Evolutionary conservation across 2,329 filamentous ascomycete genomes (phyloP), one percentile per base, ranked within the genome.

Genomic region (Acephala macrosclerotiorum): DNA sequence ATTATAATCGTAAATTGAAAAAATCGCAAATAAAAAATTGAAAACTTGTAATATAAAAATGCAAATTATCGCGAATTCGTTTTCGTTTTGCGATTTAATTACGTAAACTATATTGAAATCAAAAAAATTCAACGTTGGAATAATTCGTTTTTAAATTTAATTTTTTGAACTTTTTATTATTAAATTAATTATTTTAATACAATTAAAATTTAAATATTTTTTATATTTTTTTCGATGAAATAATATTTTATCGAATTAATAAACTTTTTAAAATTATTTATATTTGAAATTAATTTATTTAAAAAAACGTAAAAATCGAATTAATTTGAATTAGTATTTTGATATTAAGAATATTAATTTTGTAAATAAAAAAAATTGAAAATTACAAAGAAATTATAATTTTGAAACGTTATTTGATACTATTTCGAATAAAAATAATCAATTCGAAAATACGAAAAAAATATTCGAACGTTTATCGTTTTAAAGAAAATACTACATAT

Each of bases 261-360:
- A n/a, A n/a, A n/a, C n/a, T 57, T 60, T 36, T 25, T 57, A 40
- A 51, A 63, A 29, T 60, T 49, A 64, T 60, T 68, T 40, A 68
- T 57, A 68, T 68, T 26, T 65, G 57, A 67, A 60, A 63, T 49
- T 61, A 65, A 61, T n/a, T 56, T 33, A 66, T 66, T 20, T 33
- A 66, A 63, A 36, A 51, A 63, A 60, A 63, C 36, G 56, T 38
- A 40, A 56, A 66, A 66, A 56, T 60, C 51, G 56, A 63, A 57
- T 47, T 66, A 47, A 36, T 49, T 62, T 35, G 56, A 18, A 36
- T 66, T 56, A 51, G 56, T 45, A 55, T n/a, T n/a, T 35, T 56
- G 25, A 56, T 60, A 47, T 29, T 66, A 18, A 47, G 59, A 60
- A 49, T 49, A 12, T 18, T 18, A 5, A 22, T 4, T n/a, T 49